phyloP scores from a whole-genome alignment of 192 early-diverging fungal species.

The Gigaspora rosea region DNA sequence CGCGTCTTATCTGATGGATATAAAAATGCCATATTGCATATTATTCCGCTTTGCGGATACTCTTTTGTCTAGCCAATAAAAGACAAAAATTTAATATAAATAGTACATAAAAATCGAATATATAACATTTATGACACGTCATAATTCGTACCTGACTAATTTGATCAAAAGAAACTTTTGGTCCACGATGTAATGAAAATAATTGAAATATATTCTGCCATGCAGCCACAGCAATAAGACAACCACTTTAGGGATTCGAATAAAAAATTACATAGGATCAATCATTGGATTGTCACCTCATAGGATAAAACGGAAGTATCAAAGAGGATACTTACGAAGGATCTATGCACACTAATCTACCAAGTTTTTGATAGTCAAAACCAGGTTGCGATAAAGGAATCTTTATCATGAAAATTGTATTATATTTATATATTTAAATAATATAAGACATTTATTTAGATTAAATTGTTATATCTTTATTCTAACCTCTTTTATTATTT shows the following conservation, averaged over 20 bases:
- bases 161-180: constrained; percentile 3
- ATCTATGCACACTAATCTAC: constrained; percentile 11
- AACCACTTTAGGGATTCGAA: neutral
- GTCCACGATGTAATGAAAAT: neutral
- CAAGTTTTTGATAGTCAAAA: constrained; percentile 17
- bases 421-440: neutral
- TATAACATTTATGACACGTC: too few species aligned
- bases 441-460: neutral
- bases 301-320: neutral
- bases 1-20: constrained; percentile 5
- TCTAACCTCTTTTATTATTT: constrained; percentile 14
- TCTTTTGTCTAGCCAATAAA: constrained; percentile 11
- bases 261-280: neutral
- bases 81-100: neutral
- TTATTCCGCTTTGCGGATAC: neutral
- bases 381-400: constrained; percentile 3
- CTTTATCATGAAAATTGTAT: neutral
- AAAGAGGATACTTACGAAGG: neutral
- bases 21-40: constrained; percentile 23
- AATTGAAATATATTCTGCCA: constrained; percentile 23
- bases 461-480: neutral
- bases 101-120: neutral
- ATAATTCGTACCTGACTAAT: neutral
- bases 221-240: constrained; percentile 18
- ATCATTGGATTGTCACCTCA: neutral